phyloP scores from a whole-genome alignment of 148 eudicot genomes.

The Polygonum maritimum region DNA sequence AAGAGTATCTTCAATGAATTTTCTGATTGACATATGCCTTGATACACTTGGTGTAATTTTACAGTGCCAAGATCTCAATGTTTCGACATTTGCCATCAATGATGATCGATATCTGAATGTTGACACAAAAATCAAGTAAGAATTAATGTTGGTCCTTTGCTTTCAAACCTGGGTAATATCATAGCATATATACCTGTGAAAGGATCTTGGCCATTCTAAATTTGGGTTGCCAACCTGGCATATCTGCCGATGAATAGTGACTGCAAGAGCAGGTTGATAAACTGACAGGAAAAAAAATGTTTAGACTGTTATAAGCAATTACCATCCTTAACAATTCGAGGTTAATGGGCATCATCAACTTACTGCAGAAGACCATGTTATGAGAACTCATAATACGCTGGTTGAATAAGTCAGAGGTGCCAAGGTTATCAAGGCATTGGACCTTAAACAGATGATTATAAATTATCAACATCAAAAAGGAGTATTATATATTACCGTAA shows the following conservation, averaged over 20 bases:
- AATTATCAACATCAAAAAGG: not conserved
- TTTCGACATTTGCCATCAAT: slow-evolving; percentile 59
- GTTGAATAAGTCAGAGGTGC: slow-evolving; percentile 64
- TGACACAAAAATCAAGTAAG: slow-evolving; percentile 8
- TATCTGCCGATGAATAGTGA: slow-evolving; percentile 53
- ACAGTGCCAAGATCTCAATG: slow-evolving; percentile 60
- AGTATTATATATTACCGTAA: not conserved
- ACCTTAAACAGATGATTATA: slow-evolving; percentile 39
- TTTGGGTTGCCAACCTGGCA: slow-evolving; percentile 71
- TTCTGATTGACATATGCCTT: slow-evolving; percentile 73
- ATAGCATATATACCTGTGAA: slow-evolving; percentile 51
- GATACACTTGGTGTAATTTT: slow-evolving; percentile 61
- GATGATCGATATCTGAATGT: slow-evolving; percentile 52
- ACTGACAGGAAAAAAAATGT: slow-evolving; percentile 32
- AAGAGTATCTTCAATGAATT: slow-evolving; percentile 67
- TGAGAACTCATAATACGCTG: slow-evolving; percentile 72
- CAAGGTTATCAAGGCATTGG: slow-evolving; percentile 66
- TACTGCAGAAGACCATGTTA: slow-evolving; percentile 79
- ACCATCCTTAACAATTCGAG: not conserved
- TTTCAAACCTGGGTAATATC: not conserved
- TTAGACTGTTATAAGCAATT: slow-evolving; percentile 9
- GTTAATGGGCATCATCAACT: slow-evolving; percentile 5
- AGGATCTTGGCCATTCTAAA: slow-evolving; percentile 97
- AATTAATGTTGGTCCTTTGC: not conserved
- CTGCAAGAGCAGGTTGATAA: slow-evolving; percentile 59